Conservation (phyloP, 257 asterid genomes). For the Ocimum tenuiflorum region DNA sequence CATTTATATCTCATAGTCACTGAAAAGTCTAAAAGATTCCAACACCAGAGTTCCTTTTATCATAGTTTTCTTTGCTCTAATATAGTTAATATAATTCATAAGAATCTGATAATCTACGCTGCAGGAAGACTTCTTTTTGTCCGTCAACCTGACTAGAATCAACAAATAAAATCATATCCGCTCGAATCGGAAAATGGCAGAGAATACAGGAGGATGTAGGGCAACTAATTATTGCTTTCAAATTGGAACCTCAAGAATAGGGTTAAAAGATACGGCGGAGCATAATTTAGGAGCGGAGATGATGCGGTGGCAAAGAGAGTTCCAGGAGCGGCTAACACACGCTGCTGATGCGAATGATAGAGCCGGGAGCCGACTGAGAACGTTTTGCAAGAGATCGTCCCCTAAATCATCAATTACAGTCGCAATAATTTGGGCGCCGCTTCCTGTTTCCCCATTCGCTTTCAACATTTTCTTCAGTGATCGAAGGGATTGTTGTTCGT, state of each 20-base stretch:
- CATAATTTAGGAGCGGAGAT: slow-evolving; percentile 60
- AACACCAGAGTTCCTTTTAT: background rate
- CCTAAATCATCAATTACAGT: slow-evolving; percentile 44
- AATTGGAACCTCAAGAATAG: slow-evolving; percentile 42
- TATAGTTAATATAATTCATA: background rate
- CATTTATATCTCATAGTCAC: background rate
- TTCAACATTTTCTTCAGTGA: slow-evolving; percentile 25
- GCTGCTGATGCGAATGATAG: slow-evolving; percentile 59
- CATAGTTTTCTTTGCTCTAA: background rate
- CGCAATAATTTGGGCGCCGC: background rate
- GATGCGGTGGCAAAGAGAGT: slow-evolving; percentile 43
- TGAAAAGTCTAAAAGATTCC: background rate
- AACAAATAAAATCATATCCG: background rate
- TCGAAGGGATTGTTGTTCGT: slow-evolving; percentile 16
- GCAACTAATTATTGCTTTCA: background rate
- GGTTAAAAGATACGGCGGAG: slow-evolving; percentile 57
- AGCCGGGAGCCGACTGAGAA: slow-evolving; percentile 66
- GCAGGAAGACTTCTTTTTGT: background rate
- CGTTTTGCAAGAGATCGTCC: slow-evolving; percentile 47
- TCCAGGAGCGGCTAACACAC: slow-evolving; percentile 80
- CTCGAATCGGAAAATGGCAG: background rate
- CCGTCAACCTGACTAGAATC: background rate
- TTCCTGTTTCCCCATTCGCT: slow-evolving; percentile 1
- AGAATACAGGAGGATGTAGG: background rate
- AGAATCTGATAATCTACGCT: background rate